Evolutionary conservation across 345 rosid species (phyloP), one percentile per base, ranked within the genome.

Genomic region (Eutrema yunnanense): DNA sequence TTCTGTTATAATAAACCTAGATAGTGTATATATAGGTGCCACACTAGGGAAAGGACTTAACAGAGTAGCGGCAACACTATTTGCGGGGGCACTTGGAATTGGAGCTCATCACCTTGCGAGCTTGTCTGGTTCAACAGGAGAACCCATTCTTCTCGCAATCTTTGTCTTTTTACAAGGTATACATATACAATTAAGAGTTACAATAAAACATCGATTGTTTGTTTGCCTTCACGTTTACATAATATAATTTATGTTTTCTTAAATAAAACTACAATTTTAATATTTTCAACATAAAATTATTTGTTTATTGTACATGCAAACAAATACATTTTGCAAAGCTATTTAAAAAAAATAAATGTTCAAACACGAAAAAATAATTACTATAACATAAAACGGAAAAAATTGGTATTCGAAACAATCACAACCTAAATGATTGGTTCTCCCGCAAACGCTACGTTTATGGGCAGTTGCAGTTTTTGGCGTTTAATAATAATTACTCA

Each of bases 31-130:
- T 8, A 16, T 22, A 72, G 81, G 81, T 8, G 94, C 92, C 6
- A 89, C 96, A 0, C 82, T 92, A 0, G 83, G 93, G 2, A 90
- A 83, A 78, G 98, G 91, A 7, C 19, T 90, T 26, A 92, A 88
- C 49, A 82, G 96, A 70, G 86, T 82, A 47, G 53, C 77, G 44
- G 98, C 96, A 41, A 90, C 98, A 59, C 57, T 92, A 16, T 8
- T 86, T 3, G 95, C 86, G 0, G 96, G 87, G 9, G 82, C 77
- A 53, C 75, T 92, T 7, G 95, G 90, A 4, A 49, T 88, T 30
- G 90, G 90, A 62, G 92, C 86, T 58, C 91, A 92, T 78, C 85
- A 82, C 69, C 60, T 92, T 27, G 96, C 92, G 0, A 49, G 67
- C 57, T 67, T 82, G 13, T 82, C 86, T 2, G 96, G 96, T 37